Evolutionary conservation across 2,329 filamentous ascomycete species (phyloP), one percentile per base, ranked within the genome.

Genomic region (Dactylellina sp.): DNA sequence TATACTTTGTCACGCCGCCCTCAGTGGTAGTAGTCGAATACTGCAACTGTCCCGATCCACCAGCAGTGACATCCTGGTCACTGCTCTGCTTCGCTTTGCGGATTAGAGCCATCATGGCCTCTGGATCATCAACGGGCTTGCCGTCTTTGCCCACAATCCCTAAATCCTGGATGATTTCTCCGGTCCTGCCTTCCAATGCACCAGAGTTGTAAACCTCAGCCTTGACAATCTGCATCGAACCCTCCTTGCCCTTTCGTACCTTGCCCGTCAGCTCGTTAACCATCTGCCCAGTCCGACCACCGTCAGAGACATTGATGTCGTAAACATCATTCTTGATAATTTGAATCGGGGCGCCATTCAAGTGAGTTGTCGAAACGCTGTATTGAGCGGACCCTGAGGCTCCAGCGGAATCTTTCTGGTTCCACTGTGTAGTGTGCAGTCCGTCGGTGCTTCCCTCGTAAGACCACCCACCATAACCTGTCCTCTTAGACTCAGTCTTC

Each of bases 141-240:
- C 53, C 63, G 24, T 47, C 50, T n/a, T 46, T 50, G 37, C 53
- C 49, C 25, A 53, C 63, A 37, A 60, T 68, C 14, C 63, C 63
- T 14, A 68, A 46, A 52, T 37, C 44, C 24, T 57, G 46, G 9
- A 68, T 53, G 4, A 68, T 59, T 7, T 68, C 44, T 35, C 53
- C 63, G 1, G 63, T 60, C 20, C 37, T 44, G 32, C 63, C 63
- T 52, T 59, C 55, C 56, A 68, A 40, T 7, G 47, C 25, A n/a
- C 46, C 63, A 25, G 63, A 40, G 37, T 68, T 68, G 35, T 68
- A 60, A 37, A 68, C 63, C 46, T 68, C 63, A 37, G 62, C n/a
- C 57, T 66, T 52, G 53, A 57, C 24, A 39, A 44, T 22, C 11
- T 60, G 35, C 5, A 57, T 16, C 2, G 42, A 46, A 7, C 42